phyloP scores from a whole-genome alignment of 2,329 filamentous ascomycete species.

The Ustilaginoidea virens region DNA sequence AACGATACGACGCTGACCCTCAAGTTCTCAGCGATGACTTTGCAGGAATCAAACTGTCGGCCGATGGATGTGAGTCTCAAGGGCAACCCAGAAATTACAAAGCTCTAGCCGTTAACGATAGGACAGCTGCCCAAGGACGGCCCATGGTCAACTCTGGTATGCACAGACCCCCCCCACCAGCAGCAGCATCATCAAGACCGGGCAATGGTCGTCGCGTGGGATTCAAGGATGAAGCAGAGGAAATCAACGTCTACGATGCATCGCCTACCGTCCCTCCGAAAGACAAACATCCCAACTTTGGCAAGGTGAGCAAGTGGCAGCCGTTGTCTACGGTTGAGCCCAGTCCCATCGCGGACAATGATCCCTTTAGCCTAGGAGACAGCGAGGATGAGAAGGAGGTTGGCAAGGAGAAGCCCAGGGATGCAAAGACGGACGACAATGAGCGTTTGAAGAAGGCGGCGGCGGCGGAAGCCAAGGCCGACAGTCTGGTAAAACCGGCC shows the following conservation, averaged over 20 bases:
- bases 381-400: conserved; percentile 75
- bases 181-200: conserved; percentile 35
- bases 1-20: conserved; percentile 89
- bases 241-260: conserved; percentile 61
- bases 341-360: conserved; percentile 73
- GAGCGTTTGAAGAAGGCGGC: conserved; percentile 52
- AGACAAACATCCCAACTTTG: conserved; percentile 28
- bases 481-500: conserved; percentile 30
- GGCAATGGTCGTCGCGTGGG: conserved; percentile 36
- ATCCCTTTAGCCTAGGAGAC: conserved; percentile 91
- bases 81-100: not conserved
- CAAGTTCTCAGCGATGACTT: conserved; percentile 86
- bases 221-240: conserved; percentile 52
- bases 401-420: conserved; percentile 33
- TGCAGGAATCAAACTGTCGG: conserved; percentile 47
- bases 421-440: conserved; percentile 37
- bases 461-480: conserved; percentile 44
- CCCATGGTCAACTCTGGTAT: conserved; percentile 55
- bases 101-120: not conserved
- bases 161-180: conserved; percentile 52
- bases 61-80: conserved; percentile 42
- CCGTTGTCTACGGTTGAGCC: conserved; percentile 72
- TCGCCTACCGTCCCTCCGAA: conserved; percentile 40
- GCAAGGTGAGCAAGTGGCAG: conserved; percentile 90
- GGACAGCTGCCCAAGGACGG: conserved; percentile 12